Base-by-base conservation (phyloP, 163 green algal genomes). In the Volvox carteri region DNA sequence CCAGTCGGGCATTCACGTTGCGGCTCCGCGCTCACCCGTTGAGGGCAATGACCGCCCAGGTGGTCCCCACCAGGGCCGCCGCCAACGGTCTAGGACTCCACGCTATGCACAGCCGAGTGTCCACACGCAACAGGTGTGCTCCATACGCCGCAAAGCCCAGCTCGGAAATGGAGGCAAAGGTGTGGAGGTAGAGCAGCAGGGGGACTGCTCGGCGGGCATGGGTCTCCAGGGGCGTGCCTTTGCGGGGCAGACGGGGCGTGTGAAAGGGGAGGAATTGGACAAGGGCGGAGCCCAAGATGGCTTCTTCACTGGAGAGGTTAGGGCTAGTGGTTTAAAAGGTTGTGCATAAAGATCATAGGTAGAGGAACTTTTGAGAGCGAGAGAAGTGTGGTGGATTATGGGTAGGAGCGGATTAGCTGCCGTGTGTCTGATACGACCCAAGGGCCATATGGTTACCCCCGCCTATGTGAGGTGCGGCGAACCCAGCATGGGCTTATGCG, bases 81-180 rank as follows among this genome's bases (percentile, higher is more conserved):
- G 81, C 81, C 67, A 87, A 46, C 65, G 81, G 81, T 46, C 81
- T 62, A 30, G 81, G 81, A 65, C 81, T 87, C 81, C 81, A 87
- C 12, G 30, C 81, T 2, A 19, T 50, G 35, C 81, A 87, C 46
- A 87, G 44, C 9, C 46, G 23, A 33, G 23, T n/a, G 46, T 80
- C 18, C 41, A 58, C 48, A 16, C 42, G 46, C 46, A 87, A 46
- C 30, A 87, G 81, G 19, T 46, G 35, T 2, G 65, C 28, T 33
- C 81, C 81, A 35, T 73, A 79, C 23, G 46, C 46, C 21, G 81
- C 81, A 41, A 87, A 72, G 2, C 41, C 81, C 46, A 87, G 23
- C 67, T 87, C 81, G 2, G 65, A 62, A 12, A 73, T 65, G 11
- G 48, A 79, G 12, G 67, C 81, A 4, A 56, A 12, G 9, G 25